Conservation (phyloP, 257 asterid genomes). For the Salvia miltiorrhiza region DNA sequence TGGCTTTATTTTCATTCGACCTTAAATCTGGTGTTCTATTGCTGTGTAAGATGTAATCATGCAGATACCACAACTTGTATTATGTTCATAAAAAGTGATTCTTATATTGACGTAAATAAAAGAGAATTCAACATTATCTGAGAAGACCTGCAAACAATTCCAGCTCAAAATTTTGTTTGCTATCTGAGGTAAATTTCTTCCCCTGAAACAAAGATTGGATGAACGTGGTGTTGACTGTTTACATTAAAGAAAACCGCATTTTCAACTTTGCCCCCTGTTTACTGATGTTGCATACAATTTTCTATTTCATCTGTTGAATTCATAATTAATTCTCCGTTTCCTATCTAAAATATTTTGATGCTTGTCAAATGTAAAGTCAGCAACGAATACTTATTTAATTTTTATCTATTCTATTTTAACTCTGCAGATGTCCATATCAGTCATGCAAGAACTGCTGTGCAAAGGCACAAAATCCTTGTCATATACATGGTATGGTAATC, state of each 20-base stretch:
- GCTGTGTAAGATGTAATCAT: no score
- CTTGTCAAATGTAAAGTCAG: conserved; percentile 9
- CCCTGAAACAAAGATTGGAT: background rate
- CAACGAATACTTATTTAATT: background rate
- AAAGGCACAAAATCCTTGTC: conserved; percentile 96
- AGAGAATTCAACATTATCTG: background rate
- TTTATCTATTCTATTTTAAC: conserved; percentile 17
- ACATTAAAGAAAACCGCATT: background rate
- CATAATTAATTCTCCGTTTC: background rate
- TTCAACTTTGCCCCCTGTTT: background rate
- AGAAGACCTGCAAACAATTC: background rate
- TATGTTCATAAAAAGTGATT: no score
- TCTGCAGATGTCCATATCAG: conserved; percentile 87
- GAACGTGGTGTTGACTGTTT: conserved; percentile 1
- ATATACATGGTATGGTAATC: conserved; percentile 69
- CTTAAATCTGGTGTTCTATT: no score
- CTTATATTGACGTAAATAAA: no score
- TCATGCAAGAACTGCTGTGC: conserved; percentile 97
- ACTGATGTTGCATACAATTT: background rate
- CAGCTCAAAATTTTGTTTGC: background rate
- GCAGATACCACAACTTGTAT: no score
- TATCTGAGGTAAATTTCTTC: background rate
- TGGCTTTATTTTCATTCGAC: background rate
- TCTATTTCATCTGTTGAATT: background rate
- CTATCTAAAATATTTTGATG: background rate